Conservation (phyloP, 192 early-diverging fungal species). For the Linderina pennispora region DNA sequence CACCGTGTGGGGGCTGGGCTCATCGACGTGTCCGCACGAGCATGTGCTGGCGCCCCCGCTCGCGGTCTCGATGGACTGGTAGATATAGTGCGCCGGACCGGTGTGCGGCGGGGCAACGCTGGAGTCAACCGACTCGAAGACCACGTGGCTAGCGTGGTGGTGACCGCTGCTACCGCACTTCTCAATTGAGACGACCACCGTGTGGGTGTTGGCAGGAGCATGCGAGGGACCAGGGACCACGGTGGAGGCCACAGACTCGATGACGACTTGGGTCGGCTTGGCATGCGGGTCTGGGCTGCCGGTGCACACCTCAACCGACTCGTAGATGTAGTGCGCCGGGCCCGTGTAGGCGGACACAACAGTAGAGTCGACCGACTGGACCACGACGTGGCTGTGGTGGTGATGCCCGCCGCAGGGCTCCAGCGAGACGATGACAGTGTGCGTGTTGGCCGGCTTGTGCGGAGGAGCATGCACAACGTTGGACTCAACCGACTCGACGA, state of each 20-base stretch:
- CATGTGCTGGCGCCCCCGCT: no score
- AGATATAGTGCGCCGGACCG: no score
- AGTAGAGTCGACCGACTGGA: constrained; percentile 12
- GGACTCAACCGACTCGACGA: not conserved
- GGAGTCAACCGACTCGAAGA: constrained; percentile 20
- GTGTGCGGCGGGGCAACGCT: not conserved
- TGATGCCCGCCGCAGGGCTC: constrained; percentile 34
- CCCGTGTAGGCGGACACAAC: no score
- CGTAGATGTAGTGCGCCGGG: constrained; percentile 8
- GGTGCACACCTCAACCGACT: constrained; percentile 8
- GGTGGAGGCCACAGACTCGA: no score
- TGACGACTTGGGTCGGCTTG: no score
- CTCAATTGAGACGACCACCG: no score
- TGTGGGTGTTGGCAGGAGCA: no score
- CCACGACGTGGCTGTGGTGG: constrained; percentile 14
- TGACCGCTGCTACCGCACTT: no score
- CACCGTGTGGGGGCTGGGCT: constrained; percentile 2
- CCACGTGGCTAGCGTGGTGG: constrained; percentile 22
- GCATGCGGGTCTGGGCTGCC: no score
- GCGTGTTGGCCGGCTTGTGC: constrained; percentile 8
- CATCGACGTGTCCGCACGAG: no score
- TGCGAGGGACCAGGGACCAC: no score
- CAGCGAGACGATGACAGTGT: constrained; percentile 34
- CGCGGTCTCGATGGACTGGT: no score
- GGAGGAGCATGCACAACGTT: not conserved